Percentiles rank a stretch among this genome's conserved stretches.
Conservation (phyloP, 495 filamentous ascomycete species). For the Aspergillus biplanus region DNA sequence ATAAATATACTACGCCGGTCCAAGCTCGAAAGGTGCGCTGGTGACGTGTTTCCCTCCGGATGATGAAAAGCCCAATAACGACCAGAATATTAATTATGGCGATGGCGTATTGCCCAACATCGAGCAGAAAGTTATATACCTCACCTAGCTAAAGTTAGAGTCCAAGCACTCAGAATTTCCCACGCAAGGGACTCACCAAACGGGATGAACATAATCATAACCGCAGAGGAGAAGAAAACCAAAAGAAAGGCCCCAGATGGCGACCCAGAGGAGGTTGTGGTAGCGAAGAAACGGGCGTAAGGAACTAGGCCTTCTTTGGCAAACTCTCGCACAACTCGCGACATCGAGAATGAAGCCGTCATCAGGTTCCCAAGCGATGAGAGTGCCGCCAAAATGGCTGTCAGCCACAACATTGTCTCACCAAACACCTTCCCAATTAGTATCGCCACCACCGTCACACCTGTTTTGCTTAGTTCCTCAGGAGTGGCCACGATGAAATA, state of each 20-base stretch:
- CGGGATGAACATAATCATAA: conserved; percentile 64
- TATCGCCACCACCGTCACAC: conserved; percentile 64
- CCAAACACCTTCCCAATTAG: conserved; percentile 70
- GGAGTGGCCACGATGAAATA: conserved; percentile 68
- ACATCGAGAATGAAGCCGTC: conserved; percentile 69
- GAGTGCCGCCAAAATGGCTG: conserved; percentile 56
- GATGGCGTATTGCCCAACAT: conserved; percentile 68
- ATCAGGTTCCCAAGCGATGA: conserved; percentile 72
- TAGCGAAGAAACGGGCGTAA: conserved; percentile 61
- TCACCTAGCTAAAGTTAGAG: conserved; percentile 30
- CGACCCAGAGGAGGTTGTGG: conserved; percentile 64
- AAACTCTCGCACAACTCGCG: conserved; percentile 66
- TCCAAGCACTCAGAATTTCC: neutral
- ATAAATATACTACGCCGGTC: conserved; percentile 41
- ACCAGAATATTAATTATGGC: conserved; percentile 62
- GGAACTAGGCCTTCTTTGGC: conserved; percentile 69
- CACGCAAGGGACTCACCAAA: conserved; percentile 34
- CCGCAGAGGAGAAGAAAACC: conserved; percentile 64
- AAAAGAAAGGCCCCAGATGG: conserved; percentile 63
- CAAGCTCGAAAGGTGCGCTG: conserved; percentile 67
- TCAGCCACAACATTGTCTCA: conserved; percentile 23
- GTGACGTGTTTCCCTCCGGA: conserved; percentile 59
- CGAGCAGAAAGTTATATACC: conserved; percentile 70
- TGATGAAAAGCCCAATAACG: conserved; percentile 60
- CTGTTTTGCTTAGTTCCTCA: conserved; percentile 64